Percentiles rank a stretch among this genome's conserved stretches.
phyloP scores from a whole-genome alignment of 2,329 filamentous ascomycete species.

The Paramyrothecium roridum region DNA sequence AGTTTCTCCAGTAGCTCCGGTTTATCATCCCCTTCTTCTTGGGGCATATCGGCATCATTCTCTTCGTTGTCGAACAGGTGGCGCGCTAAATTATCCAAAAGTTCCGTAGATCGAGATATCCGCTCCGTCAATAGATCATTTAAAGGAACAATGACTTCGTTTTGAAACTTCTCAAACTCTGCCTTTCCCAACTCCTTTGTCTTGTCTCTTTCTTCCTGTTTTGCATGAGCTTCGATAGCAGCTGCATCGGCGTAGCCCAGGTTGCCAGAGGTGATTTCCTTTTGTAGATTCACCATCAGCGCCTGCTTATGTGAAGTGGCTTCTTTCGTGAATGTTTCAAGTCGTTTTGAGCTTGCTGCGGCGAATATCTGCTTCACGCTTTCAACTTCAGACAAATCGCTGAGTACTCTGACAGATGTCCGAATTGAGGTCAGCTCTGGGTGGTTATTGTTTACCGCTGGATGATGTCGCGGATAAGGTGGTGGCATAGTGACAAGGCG shows the following conservation, averaged over 20 bases:
- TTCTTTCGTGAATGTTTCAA: constrained; percentile 50
- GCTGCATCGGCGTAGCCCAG: constrained; percentile 83
- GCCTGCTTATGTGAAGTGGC: constrained; percentile 55
- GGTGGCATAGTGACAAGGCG: constrained; percentile 89
- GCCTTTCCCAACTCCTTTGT: constrained; percentile 72
- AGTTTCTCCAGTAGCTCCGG: constrained; percentile 93
- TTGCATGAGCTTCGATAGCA: constrained; percentile 73
- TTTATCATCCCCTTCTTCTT: constrained; percentile 93
- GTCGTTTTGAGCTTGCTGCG: constrained; percentile 53
- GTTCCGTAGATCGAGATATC: constrained; percentile 67
- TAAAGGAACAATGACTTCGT: constrained; percentile 76
- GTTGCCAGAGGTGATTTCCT: constrained; percentile 72
- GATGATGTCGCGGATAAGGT: constrained; percentile 90
- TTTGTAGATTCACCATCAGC: constrained; percentile 72
- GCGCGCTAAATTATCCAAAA: constrained; percentile 73
- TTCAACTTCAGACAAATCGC: constrained; percentile 70
- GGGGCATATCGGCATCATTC: constrained; percentile 74
- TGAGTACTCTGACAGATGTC: constrained; percentile 68
- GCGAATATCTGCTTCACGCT: constrained; percentile 62
- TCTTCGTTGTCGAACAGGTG: constrained; percentile 65
- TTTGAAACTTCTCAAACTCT: constrained; percentile 83
- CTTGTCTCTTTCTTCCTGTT: constrained; percentile 64
- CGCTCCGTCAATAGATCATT: constrained; percentile 76
- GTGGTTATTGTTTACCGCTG: constrained; percentile 93
- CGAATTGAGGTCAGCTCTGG: constrained; percentile 81